phyloP scores from a whole-genome alignment of 1,284 basidiomycete genomes.

The Marasmius tenuissimus region DNA sequence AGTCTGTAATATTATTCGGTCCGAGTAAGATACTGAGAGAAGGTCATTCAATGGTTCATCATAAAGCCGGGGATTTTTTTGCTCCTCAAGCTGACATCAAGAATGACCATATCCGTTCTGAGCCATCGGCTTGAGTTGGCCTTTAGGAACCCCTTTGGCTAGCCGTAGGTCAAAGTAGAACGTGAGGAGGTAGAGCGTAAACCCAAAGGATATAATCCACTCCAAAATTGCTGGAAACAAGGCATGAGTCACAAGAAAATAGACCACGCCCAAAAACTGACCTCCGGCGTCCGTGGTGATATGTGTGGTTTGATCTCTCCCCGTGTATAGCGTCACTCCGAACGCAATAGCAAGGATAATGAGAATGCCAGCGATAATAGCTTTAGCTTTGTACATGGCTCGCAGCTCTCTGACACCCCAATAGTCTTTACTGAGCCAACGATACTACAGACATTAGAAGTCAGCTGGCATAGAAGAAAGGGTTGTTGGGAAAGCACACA shows the following conservation, averaged over 20 bases:
- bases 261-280: slow-evolving; percentile 22
- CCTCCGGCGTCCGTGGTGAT: slow-evolving; percentile 45
- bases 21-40: too few species aligned
- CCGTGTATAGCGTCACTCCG: slow-evolving; percentile 47
- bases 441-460: slow-evolving; percentile 40
- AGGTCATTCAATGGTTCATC: too few species aligned
- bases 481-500: slow-evolving; percentile 22
- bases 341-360: slow-evolving; percentile 65
- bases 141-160: slow-evolving; percentile 45
- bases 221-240: slow-evolving; percentile 54
- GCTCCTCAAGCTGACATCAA: too few species aligned
- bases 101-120: too few species aligned
- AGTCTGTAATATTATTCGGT: too few species aligned
- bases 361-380: slow-evolving; percentile 53
- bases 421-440: slow-evolving; percentile 64
- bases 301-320: slow-evolving; percentile 4
- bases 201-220: slow-evolving; percentile 72
- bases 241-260: not conserved
- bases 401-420: slow-evolving; percentile 43
- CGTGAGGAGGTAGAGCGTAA: slow-evolving; percentile 67
- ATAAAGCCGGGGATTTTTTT: too few species aligned
- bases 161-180: slow-evolving; percentile 67
- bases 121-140: slow-evolving; percentile 27
- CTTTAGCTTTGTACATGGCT: slow-evolving; percentile 62
- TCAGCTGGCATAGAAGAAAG: not conserved